These are phyloP conservation scores for Trichosporon sp. DNA, from an alignment of 1,284 basidiomycete genomes.

Conservation along the genomic window DNA sequence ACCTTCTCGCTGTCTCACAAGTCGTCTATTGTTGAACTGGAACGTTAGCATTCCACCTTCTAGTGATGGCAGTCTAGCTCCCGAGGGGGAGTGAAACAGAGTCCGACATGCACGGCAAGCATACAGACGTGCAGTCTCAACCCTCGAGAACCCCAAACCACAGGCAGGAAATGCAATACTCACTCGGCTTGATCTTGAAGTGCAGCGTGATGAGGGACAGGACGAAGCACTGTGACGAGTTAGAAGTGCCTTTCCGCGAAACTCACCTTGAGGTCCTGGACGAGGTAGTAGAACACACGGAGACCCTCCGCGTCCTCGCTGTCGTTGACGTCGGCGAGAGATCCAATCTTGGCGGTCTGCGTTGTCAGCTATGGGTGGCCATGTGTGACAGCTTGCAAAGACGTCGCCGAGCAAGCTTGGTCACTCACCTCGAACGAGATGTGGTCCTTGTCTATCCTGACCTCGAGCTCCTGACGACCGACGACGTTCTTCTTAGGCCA, in stretches of 20 bases:
- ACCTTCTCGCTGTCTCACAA: neutral
- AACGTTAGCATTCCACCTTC: constrained; percentile 5
- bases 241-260: too few species aligned
- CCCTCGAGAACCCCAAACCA: too few species aligned
- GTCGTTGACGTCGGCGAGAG: constrained; percentile 93
- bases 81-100: too few species aligned
- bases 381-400: too few species aligned
- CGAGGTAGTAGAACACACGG: constrained; percentile 97
- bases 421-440: constrained; percentile 88
- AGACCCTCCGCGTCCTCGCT: constrained; percentile 96
- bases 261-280: constrained; percentile 80
- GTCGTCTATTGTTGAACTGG: constrained; percentile 26
- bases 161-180: constrained; percentile 29
- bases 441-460: constrained; percentile 90
- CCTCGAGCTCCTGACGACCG: constrained; percentile 95
- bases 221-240: constrained; percentile 71
- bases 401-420: too few species aligned
- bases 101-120: too few species aligned
- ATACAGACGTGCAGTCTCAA: too few species aligned
- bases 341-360: constrained; percentile 96
- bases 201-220: constrained; percentile 96
- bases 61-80: too few species aligned
- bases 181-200: constrained; percentile 98
- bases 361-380: neutral
- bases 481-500: constrained; percentile 99